These are phyloP conservation scores for Barnettozyma wickerhamii DNA, from an alignment of 805 yeast genomes.

Conservation along the genomic window DNA sequence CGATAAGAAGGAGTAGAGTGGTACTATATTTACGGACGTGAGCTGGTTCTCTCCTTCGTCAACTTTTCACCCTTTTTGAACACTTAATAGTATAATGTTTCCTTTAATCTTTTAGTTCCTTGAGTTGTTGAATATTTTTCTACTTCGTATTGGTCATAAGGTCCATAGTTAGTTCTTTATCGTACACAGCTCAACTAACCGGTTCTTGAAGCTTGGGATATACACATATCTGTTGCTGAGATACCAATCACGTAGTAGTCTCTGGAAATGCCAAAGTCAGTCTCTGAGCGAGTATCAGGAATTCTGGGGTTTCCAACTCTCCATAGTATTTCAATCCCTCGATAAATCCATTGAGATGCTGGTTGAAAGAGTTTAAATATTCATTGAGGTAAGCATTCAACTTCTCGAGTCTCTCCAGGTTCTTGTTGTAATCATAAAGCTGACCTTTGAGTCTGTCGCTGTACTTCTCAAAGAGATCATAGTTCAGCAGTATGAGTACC, in stretches of 20 bases:
- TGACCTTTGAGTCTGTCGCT: constrained; percentile 35
- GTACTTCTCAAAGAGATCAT: constrained; percentile 36
- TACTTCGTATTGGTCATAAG: too few relatives aligned
- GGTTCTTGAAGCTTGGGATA: too few relatives aligned
- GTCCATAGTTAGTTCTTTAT: too few relatives aligned
- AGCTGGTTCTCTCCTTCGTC: neutral
- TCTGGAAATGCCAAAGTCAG: constrained; percentile 31
- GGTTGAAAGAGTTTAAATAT: constrained; percentile 41
- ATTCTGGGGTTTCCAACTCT: constrained; percentile 44
- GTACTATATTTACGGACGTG: neutral
- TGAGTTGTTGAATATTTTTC: too few relatives aligned
- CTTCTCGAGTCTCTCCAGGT: constrained; percentile 36
- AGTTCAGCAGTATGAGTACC: constrained; percentile 46
- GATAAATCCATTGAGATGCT: constrained; percentile 41
- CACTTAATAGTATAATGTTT: too few relatives aligned
- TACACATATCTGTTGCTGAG: too few relatives aligned
- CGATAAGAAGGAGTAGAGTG: neutral
- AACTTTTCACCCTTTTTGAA: too few relatives aligned
- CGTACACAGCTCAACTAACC: too few relatives aligned
- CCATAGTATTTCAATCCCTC: constrained; percentile 44
- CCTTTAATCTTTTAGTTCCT: too few relatives aligned
- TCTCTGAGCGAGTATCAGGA: constrained; percentile 39
- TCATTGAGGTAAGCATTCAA: constrained; percentile 37
- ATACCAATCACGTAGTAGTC: constrained; percentile 7
- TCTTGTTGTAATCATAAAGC: constrained; percentile 35